These are phyloP conservation scores for Pachysolen tannophilus DNA, from an alignment of 805 yeast species.

Conservation along the genomic window DNA sequence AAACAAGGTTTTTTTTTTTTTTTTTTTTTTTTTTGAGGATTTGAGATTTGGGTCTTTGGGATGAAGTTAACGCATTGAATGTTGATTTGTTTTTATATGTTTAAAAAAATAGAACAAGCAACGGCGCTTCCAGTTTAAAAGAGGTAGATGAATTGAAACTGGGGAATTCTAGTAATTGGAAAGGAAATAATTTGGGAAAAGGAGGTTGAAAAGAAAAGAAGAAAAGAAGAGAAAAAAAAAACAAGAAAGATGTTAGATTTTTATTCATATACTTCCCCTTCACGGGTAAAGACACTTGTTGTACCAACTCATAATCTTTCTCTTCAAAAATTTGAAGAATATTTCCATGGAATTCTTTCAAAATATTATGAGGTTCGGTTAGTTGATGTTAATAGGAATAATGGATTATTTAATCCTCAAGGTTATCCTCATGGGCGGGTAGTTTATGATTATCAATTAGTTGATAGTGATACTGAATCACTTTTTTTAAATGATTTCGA, in stretches of 20 bases:
- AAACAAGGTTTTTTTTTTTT: too few relatives aligned
- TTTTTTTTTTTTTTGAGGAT: too few relatives aligned
- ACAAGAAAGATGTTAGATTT: slow-evolving; percentile 22
- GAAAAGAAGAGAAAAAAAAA: slow-evolving; percentile 1
- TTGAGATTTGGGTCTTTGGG: too few relatives aligned
- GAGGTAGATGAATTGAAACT: too few relatives aligned
- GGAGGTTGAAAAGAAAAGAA: not conserved
- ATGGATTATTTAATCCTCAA: slow-evolving; percentile 71
- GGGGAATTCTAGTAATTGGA: too few relatives aligned
- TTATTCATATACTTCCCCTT: slow-evolving; percentile 51
- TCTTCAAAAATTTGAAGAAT: slow-evolving; percentile 31
- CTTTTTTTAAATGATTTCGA: slow-evolving; percentile 79
- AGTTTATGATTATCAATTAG: slow-evolving; percentile 43
- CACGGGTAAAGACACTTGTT: slow-evolving; percentile 56
- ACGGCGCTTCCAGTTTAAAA: too few relatives aligned
- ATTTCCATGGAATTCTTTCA: slow-evolving; percentile 32
- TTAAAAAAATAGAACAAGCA: too few relatives aligned
- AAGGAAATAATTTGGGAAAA: not conserved
- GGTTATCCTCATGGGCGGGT: slow-evolving; percentile 75
- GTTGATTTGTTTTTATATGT: too few relatives aligned
- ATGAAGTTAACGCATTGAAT: too few relatives aligned
- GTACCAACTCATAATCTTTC: slow-evolving; percentile 56
- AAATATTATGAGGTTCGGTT: slow-evolving; percentile 57
- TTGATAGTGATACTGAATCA: slow-evolving; percentile 44
- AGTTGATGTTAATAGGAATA: slow-evolving; percentile 66